A percentile compares a stretch with the other conserved stretches of the same genome.
phyloP scores from a whole-genome alignment of 441 rosid genomes.

The Euphorbia corollata region DNA sequence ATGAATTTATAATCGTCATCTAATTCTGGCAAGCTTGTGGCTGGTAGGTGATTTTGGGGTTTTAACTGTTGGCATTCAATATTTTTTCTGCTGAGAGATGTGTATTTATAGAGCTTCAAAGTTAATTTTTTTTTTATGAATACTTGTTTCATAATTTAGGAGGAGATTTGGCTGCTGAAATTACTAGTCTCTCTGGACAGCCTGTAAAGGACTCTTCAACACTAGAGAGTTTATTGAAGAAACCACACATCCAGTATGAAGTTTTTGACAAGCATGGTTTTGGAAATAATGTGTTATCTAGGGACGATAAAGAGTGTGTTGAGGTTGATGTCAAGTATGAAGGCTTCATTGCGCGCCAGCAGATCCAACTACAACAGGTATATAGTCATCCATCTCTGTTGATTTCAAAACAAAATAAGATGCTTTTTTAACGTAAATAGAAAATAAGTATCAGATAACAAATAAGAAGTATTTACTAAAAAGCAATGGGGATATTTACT shows the following conservation, averaged over 20 bases:
- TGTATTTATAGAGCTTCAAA: neutral
- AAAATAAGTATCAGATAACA: neutral
- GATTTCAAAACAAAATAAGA: neutral
- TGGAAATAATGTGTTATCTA: constrained; percentile 59
- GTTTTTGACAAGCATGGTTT: constrained; percentile 82
- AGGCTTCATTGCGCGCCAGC: constrained; percentile 88
- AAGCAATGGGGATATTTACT: neutral
- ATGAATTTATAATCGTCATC: neutral
- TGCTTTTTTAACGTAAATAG: neutral
- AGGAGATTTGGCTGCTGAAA: constrained; percentile 80
- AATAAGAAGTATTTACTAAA: neutral
- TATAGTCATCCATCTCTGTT: constrained; percentile 12
- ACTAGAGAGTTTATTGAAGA: constrained; percentile 79
- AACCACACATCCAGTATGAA: constrained; percentile 77
- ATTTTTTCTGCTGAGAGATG: neutral
- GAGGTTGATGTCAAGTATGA: constrained; percentile 92
- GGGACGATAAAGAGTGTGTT: constrained; percentile 78
- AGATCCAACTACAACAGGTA: constrained; percentile 80
- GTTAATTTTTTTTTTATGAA: neutral
- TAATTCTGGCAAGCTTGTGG: constrained; percentile 1
- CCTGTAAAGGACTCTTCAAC: constrained; percentile 80
- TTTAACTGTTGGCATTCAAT: neutral
- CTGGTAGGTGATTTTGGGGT: neutral
- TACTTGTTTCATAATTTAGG: constrained; percentile 33
- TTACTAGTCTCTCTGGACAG: constrained; percentile 58